Evolutionary conservation across 352 stramenopile genomes (phyloP), one percentile per base, ranked within the genome.

Genomic region (Pythium chondricola): DNA sequence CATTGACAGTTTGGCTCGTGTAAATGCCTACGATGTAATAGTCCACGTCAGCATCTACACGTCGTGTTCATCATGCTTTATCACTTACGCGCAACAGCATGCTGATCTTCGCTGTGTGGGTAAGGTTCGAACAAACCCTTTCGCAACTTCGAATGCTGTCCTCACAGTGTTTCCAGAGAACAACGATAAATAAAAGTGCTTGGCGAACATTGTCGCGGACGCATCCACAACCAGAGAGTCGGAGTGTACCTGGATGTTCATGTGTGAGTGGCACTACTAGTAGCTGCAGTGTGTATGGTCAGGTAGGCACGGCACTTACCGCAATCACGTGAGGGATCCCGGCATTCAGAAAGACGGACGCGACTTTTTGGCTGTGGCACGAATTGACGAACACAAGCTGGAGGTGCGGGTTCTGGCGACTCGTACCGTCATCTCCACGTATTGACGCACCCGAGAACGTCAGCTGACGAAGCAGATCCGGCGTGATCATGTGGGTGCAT

Each of bases 251-350:
- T 78, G 17, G 11, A 8, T 17, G 9, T 22, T 14, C 6, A 11
- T 17, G 22, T 26, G 24, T 6, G 9, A 17, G 43, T 22, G 6
- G 31, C n/a, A 13, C 25, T 14, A 38, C 3, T 49, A 25, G 18
- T 40, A n/a, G n/a, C n/a, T n/a, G n/a, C n/a, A n/a, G n/a, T n/a
- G n/a, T n/a, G n/a, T n/a, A n/a, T n/a, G n/a, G n/a, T n/a, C n/a
- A n/a, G n/a, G n/a, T n/a, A n/a, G n/a, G n/a, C n/a, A n/a, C n/a
- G 7, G n/a, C 30, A 56, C 67, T 20, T 61, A 95, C 81, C 6
- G 85, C 87, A n/a, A 97, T 82, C 7, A 97, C 86, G 52, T 97
- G 85, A 2, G 82, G 84, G 29, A 97, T 92, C 6, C 87, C 88
- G 2, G 86, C 88, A 27, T 88, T 80, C 26, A 95, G 63, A 39